A percentile compares a stretch with the other conserved stretches of the same genome.
Conservation (phyloP, 208 protist species). For the Naegleria gruberi region DNA sequence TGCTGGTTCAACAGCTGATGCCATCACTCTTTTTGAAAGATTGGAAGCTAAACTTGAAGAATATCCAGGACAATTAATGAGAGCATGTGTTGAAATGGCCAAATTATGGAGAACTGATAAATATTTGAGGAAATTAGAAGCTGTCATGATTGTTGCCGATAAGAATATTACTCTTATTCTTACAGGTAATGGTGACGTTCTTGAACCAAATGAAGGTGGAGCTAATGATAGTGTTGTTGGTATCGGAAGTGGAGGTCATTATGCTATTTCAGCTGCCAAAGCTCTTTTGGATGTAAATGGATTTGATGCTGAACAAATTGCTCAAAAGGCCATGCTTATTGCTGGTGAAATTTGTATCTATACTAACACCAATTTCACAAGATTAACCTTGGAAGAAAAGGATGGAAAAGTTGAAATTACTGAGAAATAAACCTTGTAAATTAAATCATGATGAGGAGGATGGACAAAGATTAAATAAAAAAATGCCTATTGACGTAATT, state of each 20-base stretch:
- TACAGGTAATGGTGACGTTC: conserved; percentile 85
- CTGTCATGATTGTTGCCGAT: conserved; percentile 79
- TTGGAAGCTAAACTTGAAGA: conserved; percentile 81
- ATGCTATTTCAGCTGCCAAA: conserved; percentile 79
- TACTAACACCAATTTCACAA: conserved; percentile 82
- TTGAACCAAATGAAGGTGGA: conserved; percentile 54
- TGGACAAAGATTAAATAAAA: no score
- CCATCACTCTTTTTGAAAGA: conserved; percentile 88
- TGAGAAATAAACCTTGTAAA: not conserved
- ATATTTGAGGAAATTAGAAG: conserved; percentile 78
- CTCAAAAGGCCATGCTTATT: conserved; percentile 80
- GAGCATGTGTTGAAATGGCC: conserved; percentile 81
- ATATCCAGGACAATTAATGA: conserved; percentile 78
- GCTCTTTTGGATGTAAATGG: conserved; percentile 77
- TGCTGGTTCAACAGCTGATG: conserved; percentile 79
- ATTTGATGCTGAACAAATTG: conserved; percentile 45
- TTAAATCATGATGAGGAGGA: no score
- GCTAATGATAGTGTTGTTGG: conserved; percentile 80
- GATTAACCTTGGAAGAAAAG: conserved; percentile 21
- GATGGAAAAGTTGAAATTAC: not conserved
- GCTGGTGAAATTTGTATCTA: conserved; percentile 89
- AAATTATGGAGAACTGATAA: conserved; percentile 89
- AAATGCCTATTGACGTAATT: not conserved
- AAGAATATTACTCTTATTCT: conserved; percentile 77
- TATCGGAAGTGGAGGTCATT: conserved; percentile 82